Evolutionary conservation across 2,329 filamentous ascomycete species (phyloP).

Genomic region (Cordyceps militaris): DNA sequence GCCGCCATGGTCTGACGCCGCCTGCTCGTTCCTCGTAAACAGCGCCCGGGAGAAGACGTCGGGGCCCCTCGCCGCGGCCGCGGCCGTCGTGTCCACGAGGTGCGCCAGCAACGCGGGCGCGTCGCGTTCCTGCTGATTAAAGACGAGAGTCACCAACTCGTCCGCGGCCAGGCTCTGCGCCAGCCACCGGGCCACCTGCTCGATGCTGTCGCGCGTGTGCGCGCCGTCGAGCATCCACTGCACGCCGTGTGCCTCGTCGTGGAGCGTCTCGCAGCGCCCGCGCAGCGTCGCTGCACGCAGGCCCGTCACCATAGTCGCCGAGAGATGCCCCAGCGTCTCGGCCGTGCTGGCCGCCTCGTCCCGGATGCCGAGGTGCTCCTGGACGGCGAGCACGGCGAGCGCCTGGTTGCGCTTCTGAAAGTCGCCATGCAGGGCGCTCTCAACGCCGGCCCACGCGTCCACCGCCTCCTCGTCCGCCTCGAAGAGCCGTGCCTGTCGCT

Average conservation of each 20-base stretch:
- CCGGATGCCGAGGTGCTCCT: conserved; percentile 43
- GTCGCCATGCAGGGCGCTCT: conserved; percentile 36
- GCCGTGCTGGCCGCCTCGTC: conserved; percentile 14
- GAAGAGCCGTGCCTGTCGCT: conserved; percentile 42
- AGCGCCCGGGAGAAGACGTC: conserved; percentile 62
- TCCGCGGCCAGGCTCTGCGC: conserved; percentile 35
- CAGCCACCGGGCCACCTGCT: conserved; percentile 73
- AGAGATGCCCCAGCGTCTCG: conserved; percentile 20
- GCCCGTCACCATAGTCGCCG: conserved; percentile 50
- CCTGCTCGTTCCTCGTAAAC: conserved; percentile 67
- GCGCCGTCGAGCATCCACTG: conserved; percentile 83
- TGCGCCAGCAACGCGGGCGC: conserved; percentile 56
- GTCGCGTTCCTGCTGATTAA: conserved; percentile 89
- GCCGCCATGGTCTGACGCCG: conserved; percentile 30
- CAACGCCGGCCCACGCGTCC: conserved; percentile 35
- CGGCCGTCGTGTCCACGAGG: conserved; percentile 52
- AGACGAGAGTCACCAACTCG: conserved; percentile 56
- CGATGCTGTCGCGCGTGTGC: conserved; percentile 79
- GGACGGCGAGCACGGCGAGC: conserved; percentile 48
- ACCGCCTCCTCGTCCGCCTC: conserved; percentile 35
- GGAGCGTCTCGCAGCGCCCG: conserved; percentile 69
- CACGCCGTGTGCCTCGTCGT: conserved; percentile 34
- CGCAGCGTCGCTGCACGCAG: conserved; percentile 61
- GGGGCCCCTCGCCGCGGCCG: conserved; percentile 28
- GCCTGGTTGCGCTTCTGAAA: conserved; percentile 56